phyloP scores from a whole-genome alignment of 1,139 yeast genomes.

The Hemisphaericaspora xylofermentans region DNA sequence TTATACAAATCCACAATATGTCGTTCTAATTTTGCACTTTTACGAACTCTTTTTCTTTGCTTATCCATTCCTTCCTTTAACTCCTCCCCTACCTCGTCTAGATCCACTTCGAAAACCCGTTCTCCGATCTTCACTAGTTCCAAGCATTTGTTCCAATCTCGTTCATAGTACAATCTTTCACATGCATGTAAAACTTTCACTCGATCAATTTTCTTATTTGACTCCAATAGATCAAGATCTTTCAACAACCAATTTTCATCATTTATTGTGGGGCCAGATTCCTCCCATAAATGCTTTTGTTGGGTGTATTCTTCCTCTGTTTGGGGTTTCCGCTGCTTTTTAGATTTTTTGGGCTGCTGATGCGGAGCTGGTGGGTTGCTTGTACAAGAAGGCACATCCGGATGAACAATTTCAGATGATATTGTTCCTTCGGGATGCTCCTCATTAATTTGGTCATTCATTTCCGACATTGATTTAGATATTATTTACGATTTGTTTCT shows the following conservation, averaged over 20 bases:
- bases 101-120: constrained; percentile 28
- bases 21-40: constrained; percentile 40
- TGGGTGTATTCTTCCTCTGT: constrained; percentile 49
- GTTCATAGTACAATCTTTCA: constrained; percentile 50
- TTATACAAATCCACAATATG: constrained; percentile 47
- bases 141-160: constrained; percentile 46
- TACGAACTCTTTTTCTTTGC: constrained; percentile 25
- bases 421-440: too few species aligned
- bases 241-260: constrained; percentile 46
- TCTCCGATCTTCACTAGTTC: constrained; percentile 22
- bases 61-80: constrained; percentile 27
- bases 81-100: constrained; percentile 25
- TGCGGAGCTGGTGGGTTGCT: neutral
- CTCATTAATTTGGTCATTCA: too few species aligned
- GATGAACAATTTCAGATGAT: too few species aligned
- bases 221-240: constrained; percentile 22
- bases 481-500: too few species aligned
- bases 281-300: constrained; percentile 45
- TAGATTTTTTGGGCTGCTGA: constrained; percentile 4
- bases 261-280: constrained; percentile 52
- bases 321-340: constrained; percentile 51
- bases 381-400: too few species aligned
- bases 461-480: too few species aligned
- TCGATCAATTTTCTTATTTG: constrained; percentile 33
- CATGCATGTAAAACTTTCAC: constrained; percentile 40